Base-by-base conservation (phyloP, 257 asterid species). In the Orobanche coerulescens region DNA sequence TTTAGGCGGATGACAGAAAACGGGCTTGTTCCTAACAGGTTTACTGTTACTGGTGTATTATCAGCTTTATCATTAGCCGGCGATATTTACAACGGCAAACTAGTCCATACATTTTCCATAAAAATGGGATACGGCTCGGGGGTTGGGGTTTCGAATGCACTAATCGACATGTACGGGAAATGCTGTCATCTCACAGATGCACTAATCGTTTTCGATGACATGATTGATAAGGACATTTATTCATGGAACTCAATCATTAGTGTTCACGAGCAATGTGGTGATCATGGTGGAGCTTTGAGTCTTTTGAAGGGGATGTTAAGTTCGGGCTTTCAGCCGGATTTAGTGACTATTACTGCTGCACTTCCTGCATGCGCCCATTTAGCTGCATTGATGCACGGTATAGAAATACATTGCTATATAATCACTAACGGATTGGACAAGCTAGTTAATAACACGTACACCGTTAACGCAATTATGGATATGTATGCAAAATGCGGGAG, bases 401-500 rank as follows among this genome's bases (percentile, higher is more conserved):
- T 73, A 66, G 95, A 87, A 73, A 62, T 90, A 58, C 97, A 90
- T 16, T 79, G 84, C 1, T 73, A 80, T 72, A 82, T 91, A 76
- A 71, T 71, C 44, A 64, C 71, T 36, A 81, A 72, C 28, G 79
- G 85, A 31, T 61, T 81, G 73, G 66, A 70, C 59, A 72, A 66
- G 36, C 44, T 48, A n/a, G 70, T 65, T 5, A 24, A 69, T 47
- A 16, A 47, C 12, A 16, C 84, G 0, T 67, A 70, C 72, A 73
- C 70, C 2, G 70, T 58, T 52, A 90, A 90, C 72, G 82, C 97
- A 40, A 62, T 92, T 16, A 78, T 92, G 91, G 95, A 92, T 77
- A 88, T 88, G 98, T 92, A 88, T 49, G 81, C 85, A 28, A 92
- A 92, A 78, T 88, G 95, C 25, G 94, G 98, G 58, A 74, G 85